Evolutionary conservation across 805 yeast genomes (phyloP), one percentile per base, ranked within the genome.

Genomic region (Yarrowia sp.): DNA sequence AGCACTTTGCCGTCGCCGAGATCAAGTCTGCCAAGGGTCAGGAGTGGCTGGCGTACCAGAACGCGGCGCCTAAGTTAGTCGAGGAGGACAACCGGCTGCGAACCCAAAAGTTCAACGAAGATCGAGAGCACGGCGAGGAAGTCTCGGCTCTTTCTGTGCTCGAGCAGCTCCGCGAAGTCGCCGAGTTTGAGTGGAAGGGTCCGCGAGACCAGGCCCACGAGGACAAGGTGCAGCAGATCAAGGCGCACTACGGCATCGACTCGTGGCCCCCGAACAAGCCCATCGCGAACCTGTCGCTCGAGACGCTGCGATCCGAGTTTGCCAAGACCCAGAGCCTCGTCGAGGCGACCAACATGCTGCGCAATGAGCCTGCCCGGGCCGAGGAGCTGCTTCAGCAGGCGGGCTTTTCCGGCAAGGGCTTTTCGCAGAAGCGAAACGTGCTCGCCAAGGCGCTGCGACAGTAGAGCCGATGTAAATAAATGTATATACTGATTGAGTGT

Each of bases 1-100:
- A 93, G 74, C 83, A 81, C 65, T 93, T 93, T 77, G 91, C 97
- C 9, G 84, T 93, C 63, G 97, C 97, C 2, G 97, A 93, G 71
- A 89, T 93, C 72, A 83, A 90, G 76, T 84, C 81, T 72, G 87
- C 89, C 70, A 85, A 88, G 75, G 98, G 97, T 81, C 92, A 91
- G 71, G 93, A 90, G 73, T 90, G 92, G 79, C 93, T 88, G 25
- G 77, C 81, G 65, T 91, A 88, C 76, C 88, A 88, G 72, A 77
- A 79, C 41, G 83, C 86, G 68, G 96, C 96, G 58, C 86, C 85
- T 68, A 76, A 76, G 53, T 79, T 81, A 66, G 93, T 91, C 18
- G 74, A 78, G 1, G 69, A 75, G n/a, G 96, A 90, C 71, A 96
- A 90, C 74, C 73, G 78, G 36, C 69, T 68, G 46, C 84, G 82